phyloP scores from a whole-genome alignment of 2,329 filamentous ascomycete species.

The Fusarium hostae region DNA sequence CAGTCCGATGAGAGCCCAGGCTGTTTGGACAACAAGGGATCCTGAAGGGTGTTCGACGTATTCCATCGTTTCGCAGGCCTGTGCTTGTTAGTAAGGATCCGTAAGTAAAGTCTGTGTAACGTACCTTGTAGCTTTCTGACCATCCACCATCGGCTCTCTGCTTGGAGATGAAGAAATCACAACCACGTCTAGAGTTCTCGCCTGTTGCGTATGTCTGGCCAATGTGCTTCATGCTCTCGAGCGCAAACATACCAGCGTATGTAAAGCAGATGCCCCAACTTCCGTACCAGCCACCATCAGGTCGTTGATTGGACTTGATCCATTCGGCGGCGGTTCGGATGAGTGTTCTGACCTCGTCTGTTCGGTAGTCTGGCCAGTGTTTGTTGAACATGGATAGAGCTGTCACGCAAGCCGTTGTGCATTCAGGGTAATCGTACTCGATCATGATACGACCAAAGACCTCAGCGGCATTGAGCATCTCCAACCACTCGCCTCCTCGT shows the following conservation, averaged over 20 bases:
- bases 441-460: constrained; percentile 99
- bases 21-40: constrained; percentile 93
- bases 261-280: constrained; percentile 99
- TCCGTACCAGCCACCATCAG: constrained; percentile 96
- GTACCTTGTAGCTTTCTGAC: constrained; percentile 89
- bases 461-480: constrained; percentile 92
- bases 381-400: constrained; percentile 84
- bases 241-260: constrained; percentile 95
- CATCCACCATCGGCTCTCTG: constrained; percentile 93
- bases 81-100: constrained; percentile 26
- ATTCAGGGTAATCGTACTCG: constrained; percentile 98
- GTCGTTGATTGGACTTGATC: constrained; percentile 81
- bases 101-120: constrained; percentile 20
- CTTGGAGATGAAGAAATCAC: constrained; percentile 85
- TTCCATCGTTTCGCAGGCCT: constrained; percentile 80
- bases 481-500: constrained; percentile 80
- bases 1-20: constrained; percentile 86
- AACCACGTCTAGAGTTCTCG: constrained; percentile 76
- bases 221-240: constrained; percentile 84
- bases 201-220: constrained; percentile 86
- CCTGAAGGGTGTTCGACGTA: constrained; percentile 80
- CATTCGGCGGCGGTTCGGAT: constrained; percentile 80
- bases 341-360: constrained; percentile 77
- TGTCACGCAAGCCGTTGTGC: constrained; percentile 93
- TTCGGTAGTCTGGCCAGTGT: constrained; percentile 83